These are phyloP conservation scores for Mucor indicus DNA, from an alignment of 371 early-diverging fungal species.

Conservation along the genomic window DNA sequence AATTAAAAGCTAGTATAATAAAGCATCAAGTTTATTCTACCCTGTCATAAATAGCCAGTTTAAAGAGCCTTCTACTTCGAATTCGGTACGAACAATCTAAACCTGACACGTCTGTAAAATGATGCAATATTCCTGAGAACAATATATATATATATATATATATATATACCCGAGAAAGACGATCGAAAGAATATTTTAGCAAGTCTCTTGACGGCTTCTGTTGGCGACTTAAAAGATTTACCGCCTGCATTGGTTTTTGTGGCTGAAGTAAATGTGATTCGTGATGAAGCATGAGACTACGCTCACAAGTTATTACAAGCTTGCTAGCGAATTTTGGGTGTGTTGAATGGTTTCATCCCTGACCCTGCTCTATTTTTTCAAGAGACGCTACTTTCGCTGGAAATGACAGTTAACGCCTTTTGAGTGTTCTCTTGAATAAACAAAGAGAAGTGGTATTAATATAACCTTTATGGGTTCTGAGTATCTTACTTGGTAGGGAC, in stretches of 20 bases:
- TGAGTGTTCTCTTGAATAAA: too few species aligned
- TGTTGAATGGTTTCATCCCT: too few species aligned
- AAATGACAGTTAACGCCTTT: too few species aligned
- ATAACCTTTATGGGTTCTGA: too few species aligned
- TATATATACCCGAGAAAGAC: constrained; percentile 9
- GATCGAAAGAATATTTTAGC: constrained; percentile 9
- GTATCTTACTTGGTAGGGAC: too few species aligned
- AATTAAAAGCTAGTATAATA: neutral
- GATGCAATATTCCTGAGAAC: constrained; percentile 11
- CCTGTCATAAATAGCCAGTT: constrained; percentile 9
- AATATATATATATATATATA: too few species aligned
- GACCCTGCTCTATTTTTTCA: too few species aligned
- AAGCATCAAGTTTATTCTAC: constrained; percentile 13
- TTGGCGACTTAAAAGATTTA: constrained; percentile 4
- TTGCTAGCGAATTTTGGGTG: too few species aligned
- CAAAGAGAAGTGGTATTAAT: too few species aligned
- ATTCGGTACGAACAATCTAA: constrained; percentile 3
- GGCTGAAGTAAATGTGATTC: constrained; percentile 11
- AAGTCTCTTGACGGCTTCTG: constrained; percentile 6
- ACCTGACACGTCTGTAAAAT: neutral
- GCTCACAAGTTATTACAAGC: too few species aligned
- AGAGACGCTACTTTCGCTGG: too few species aligned
- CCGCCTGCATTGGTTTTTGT: constrained; percentile 16
- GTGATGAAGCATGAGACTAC: too few species aligned
- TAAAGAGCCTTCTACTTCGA: constrained; percentile 11